Evolutionary conservation across 177 flowering plant species (phyloP), one percentile per base, ranked within the genome.

Genomic region (Telopea speciosissima): DNA sequence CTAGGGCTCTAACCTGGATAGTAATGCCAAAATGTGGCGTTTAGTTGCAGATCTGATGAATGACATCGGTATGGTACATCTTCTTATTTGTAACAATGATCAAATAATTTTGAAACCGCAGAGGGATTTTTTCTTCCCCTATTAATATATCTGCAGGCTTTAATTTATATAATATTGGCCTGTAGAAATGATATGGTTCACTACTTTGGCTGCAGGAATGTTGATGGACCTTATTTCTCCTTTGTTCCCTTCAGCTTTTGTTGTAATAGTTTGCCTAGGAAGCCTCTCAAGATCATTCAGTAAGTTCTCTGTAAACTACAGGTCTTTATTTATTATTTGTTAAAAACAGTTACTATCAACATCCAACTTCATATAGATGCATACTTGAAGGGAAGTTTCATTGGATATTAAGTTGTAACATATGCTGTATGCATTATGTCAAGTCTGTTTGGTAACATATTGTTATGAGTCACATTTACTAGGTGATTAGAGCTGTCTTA

Each of bases 21-120:
- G 92, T 84, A 90, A 93, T 86, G 99, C 99, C 68, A 96, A 93
- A 84, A 93, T 87, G 97, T 96, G 99, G 99, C 98, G 99, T 71
- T 82, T 96, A 81, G 96, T 89, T 77, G 98, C 98, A 25, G 99
- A 96, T 81, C 85, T 96, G 65, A 96, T 96, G 99, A 96, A 96
- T 83, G 96, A 91, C 81, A 86, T 91, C 68, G 97, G 97, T 91
- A 87, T 67, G 75, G 56, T 26, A 61, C 64, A 19, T 60, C 72
- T 66, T 28, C 65, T 65, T 69, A 69, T 71, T 66, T 78, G 75
- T 68, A 71, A 56, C 25, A n/a, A 19, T 63, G 1, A 33, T 9
- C 36, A 19, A 44, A 56, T 62, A 31, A n/a, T 19, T 52, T 25
- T 33, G 14, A 40, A 67, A 22, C 36, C 17, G n/a, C 14, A 1